Evolutionary conservation across 805 yeast species (phyloP).

Genomic region (Zygotorulaspora florentina): DNA sequence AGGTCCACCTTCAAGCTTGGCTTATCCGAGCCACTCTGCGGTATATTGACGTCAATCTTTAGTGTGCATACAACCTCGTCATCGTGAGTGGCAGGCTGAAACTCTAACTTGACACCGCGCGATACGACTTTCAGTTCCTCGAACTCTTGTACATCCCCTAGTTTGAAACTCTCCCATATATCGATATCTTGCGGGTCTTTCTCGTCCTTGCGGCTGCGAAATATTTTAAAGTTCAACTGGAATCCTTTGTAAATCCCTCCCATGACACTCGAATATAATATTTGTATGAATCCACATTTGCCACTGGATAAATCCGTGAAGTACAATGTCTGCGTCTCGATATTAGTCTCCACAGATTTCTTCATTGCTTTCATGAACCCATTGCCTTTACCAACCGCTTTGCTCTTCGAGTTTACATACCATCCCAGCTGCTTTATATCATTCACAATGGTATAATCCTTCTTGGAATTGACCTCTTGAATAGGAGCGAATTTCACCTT

Average conservation of each 20-base stretch:
- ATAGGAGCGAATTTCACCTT: constrained; percentile 15
- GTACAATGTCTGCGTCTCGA: constrained; percentile 54
- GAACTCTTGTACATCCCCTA: constrained; percentile 23
- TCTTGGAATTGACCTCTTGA: constrained; percentile 10
- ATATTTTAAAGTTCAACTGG: constrained; percentile 48
- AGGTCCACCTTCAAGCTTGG: constrained; percentile 19
- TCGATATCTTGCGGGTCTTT: constrained; percentile 30
- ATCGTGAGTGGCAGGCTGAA: constrained; percentile 10
- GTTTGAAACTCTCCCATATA: constrained; percentile 48
- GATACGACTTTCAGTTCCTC: constrained; percentile 20
- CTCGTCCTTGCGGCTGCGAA: constrained; percentile 15
- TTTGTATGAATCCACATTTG: constrained; percentile 47
- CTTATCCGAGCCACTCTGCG: constrained; percentile 5
- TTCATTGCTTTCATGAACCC: constrained; percentile 13
- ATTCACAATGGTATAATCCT: constrained; percentile 13
- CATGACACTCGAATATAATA: constrained; percentile 49
- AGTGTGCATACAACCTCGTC: constrained; percentile 13
- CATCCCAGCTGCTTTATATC: constrained; percentile 15
- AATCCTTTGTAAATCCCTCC: constrained; percentile 50
- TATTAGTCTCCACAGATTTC: constrained; percentile 36
- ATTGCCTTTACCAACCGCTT: constrained; percentile 6
- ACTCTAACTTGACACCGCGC: constrained; percentile 19
- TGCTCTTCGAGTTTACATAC: constrained; percentile 10
- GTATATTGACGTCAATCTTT: constrained; percentile 15
- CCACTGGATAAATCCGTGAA: constrained; percentile 44